A percentile compares a stretch with the other conserved stretches of the same genome.
Conservation (phyloP, 495 filamentous ascomycete genomes). For the Penicillium tannophilum region DNA sequence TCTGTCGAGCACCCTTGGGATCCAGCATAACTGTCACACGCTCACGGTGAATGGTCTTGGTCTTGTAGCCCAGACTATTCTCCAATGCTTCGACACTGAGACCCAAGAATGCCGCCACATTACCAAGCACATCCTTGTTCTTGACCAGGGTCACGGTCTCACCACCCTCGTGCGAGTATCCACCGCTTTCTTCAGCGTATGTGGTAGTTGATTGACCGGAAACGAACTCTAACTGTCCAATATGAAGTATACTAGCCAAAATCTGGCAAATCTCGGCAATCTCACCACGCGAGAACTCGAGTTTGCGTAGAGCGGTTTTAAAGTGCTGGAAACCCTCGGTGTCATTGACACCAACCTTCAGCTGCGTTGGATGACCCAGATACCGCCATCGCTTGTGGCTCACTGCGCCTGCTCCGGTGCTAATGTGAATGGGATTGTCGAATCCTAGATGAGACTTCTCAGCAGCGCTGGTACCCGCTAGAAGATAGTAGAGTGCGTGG, state of each 20-base stretch:
- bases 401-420: conserved; percentile 46
- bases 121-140: conserved; percentile 87
- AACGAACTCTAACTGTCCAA: conserved; percentile 91
- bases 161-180: conserved; percentile 92
- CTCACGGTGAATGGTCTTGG: conserved; percentile 91
- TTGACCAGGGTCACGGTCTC: conserved; percentile 82
- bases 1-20: conserved; percentile 81
- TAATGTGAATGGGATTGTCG: conserved; percentile 54
- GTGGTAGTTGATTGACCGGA: conserved; percentile 76
- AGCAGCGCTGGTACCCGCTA: conserved; percentile 86
- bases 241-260: conserved; percentile 86
- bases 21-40: conserved; percentile 97
- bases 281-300: conserved; percentile 89
- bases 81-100: conserved; percentile 79
- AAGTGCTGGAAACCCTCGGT: conserved; percentile 94
- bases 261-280: conserved; percentile 97
- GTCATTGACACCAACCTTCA: conserved; percentile 97
- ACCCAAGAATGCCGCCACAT: conserved; percentile 90
- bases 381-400: conserved; percentile 88
- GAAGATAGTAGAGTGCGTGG: conserved; percentile 91
- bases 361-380: conserved; percentile 91
- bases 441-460: conserved; percentile 91
- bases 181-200: conserved; percentile 86
- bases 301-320: conserved; percentile 90
- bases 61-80: conserved; percentile 87